A percentile compares a stretch with the other conserved stretches of the same genome.
These are phyloP conservation scores for Vaccinium myrtillus DNA, from an alignment of 148 eudicot genomes.

Conservation along the genomic window DNA sequence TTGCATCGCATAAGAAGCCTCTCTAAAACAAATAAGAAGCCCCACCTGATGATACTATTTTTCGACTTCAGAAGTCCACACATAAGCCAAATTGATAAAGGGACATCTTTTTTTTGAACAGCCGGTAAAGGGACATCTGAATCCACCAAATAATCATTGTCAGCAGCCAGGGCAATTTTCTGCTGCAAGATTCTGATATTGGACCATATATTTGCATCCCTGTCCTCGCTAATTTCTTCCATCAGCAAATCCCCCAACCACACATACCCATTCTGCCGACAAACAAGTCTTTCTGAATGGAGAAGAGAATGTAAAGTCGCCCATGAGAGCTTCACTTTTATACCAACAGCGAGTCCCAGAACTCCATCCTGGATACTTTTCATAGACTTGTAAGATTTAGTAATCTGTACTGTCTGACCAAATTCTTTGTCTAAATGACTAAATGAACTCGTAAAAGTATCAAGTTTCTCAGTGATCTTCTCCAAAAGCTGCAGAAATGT, in stretches of 20 bases:
- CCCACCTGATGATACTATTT: constrained; percentile 77
- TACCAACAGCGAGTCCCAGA: constrained; percentile 39
- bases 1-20: constrained; percentile 95
- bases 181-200: constrained; percentile 69
- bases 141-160: constrained; percentile 62
- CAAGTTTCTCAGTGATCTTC: constrained; percentile 74
- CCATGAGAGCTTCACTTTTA: constrained; percentile 76
- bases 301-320: constrained; percentile 96
- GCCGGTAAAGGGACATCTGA: constrained; percentile 51
- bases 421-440: constrained; percentile 86
- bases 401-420: constrained; percentile 58
- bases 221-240: constrained; percentile 70
- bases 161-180: constrained; percentile 66
- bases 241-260: constrained; percentile 95
- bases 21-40: constrained; percentile 83
- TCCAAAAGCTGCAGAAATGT: constrained; percentile 64
- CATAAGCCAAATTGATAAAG: constrained; percentile 84
- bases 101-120: constrained; percentile 39
- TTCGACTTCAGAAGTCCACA: constrained; percentile 94
- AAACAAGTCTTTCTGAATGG: constrained; percentile 77
- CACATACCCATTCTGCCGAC: constrained; percentile 86
- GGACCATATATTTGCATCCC: constrained; percentile 47
- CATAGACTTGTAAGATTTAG: constrained; percentile 65
- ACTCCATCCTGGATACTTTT: constrained; percentile 52
- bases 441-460: constrained; percentile 70